Evolutionary conservation across 352 stramenopile genomes (phyloP).

Genomic region (Globisporangium barbulae): DNA sequence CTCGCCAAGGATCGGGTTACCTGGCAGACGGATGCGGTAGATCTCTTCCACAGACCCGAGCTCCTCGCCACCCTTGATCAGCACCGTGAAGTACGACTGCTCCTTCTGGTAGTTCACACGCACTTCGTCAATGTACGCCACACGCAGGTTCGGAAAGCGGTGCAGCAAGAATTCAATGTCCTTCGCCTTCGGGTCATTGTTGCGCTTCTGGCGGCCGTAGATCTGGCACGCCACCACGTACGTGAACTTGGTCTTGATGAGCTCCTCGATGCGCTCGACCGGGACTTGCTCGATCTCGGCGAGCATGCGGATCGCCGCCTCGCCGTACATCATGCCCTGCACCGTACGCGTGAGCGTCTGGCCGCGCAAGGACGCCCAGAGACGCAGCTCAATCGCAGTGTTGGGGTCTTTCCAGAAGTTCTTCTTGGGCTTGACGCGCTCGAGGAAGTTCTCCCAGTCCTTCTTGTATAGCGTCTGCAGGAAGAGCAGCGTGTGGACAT

Average conservation of each 20-base stretch:
- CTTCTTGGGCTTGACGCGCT: slow-evolving; percentile 94
- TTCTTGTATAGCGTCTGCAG: slow-evolving; percentile 97
- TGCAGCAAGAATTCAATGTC: slow-evolving; percentile 99
- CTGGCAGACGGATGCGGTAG: slow-evolving; percentile 96
- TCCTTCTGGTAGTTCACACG: slow-evolving; percentile 94
- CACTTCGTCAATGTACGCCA: slow-evolving; percentile 99
- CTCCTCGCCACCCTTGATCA: slow-evolving; percentile 93
- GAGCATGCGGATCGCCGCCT: slow-evolving; percentile 97
- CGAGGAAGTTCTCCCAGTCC: slow-evolving; percentile 98
- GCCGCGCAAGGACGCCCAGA: slow-evolving; percentile 97
- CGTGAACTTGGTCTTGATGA: slow-evolving; percentile 98
- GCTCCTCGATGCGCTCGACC: slow-evolving; percentile 91
- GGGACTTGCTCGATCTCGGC: slow-evolving; percentile 93
- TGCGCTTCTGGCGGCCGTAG: slow-evolving; percentile 98
- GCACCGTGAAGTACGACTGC: slow-evolving; percentile 95
- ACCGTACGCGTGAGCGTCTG: slow-evolving; percentile 97
- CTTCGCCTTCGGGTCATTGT: slow-evolving; percentile 97
- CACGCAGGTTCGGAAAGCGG: slow-evolving; percentile 95
- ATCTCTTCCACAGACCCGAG: slow-evolving; percentile 86
- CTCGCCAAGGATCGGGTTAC: slow-evolving; percentile 98
- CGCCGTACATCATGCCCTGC: slow-evolving; percentile 99
- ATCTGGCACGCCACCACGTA: slow-evolving; percentile 99
- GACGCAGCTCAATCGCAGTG: slow-evolving; percentile 86
- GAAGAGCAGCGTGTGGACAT: slow-evolving; percentile 85
- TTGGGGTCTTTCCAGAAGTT: slow-evolving; percentile 89